Percentiles rank a stretch among this genome's conserved stretches.
Conservation (phyloP, 345 rosid species). For the Eutrema japonicum region DNA sequence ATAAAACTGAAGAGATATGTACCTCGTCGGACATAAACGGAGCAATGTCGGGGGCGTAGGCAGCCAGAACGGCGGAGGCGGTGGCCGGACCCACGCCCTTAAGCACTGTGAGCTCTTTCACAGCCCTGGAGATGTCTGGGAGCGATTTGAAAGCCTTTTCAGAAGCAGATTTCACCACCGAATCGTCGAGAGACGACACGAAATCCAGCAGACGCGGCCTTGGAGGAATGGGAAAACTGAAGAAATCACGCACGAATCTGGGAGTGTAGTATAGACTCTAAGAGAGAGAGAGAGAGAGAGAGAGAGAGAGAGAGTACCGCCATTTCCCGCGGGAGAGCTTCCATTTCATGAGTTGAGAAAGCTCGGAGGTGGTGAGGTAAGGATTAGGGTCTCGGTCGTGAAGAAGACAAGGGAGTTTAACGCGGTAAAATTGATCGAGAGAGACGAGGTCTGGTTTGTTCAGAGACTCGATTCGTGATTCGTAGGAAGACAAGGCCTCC, state of each 20-base stretch:
- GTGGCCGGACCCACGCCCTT: constrained; percentile 96
- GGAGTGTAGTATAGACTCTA: background rate
- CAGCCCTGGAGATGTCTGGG: constrained; percentile 73
- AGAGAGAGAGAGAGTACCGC: constrained; percentile 52
- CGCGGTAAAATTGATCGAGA: constrained; percentile 75
- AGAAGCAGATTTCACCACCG: constrained; percentile 67
- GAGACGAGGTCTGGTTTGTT: constrained; percentile 70
- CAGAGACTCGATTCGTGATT: constrained; percentile 56
- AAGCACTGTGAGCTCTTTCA: constrained; percentile 71
- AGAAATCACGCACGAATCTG: constrained; percentile 39
- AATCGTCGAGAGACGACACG: constrained; percentile 73
- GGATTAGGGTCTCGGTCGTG: constrained; percentile 79
- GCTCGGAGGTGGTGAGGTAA: constrained; percentile 72
- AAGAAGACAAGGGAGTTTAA: constrained; percentile 65
- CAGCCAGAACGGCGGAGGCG: constrained; percentile 86
- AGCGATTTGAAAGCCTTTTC: constrained; percentile 74
- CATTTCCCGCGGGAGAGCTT: constrained; percentile 95
- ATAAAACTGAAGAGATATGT: background rate
- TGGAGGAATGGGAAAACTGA: background rate
- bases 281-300: background rate
- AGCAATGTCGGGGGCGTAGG: constrained; percentile 76
- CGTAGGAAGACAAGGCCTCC: constrained; percentile 61
- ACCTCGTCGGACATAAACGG: constrained; percentile 97
- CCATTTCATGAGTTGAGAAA: constrained; percentile 87
- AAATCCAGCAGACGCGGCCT: constrained; percentile 84